Evolutionary conservation across 352 stramenopile species (phyloP).

Genomic region (Phytophthora megakarya): DNA sequence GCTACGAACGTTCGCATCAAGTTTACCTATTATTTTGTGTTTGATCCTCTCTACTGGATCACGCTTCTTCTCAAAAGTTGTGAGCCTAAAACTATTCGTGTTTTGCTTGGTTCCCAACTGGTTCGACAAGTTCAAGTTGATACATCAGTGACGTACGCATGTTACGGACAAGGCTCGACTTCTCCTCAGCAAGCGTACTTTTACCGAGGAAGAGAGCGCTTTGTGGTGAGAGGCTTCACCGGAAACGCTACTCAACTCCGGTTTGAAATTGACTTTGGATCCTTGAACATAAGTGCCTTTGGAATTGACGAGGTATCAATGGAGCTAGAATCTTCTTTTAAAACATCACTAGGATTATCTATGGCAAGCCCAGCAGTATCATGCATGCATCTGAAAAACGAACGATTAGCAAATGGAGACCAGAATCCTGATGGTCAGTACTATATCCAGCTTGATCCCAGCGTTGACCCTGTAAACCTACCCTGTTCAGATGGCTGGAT

Average conservation of each 20-base stretch:
- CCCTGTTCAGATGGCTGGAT: constrained; percentile 68
- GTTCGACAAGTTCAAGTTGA: constrained; percentile 49
- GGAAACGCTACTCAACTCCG: constrained; percentile 43
- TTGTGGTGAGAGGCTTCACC: constrained; percentile 49
- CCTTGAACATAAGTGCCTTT: constrained; percentile 47
- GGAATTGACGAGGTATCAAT: constrained; percentile 70
- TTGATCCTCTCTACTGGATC: constrained; percentile 41
- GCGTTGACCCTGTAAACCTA: constrained; percentile 29
- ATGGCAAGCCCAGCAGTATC: constrained; percentile 47
- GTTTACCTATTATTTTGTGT: constrained; percentile 74
- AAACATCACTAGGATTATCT: constrained; percentile 52
- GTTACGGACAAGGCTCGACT: constrained; percentile 36
- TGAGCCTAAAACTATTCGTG: constrained; percentile 47
- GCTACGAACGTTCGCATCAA: constrained; percentile 49
- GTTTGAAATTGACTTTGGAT: constrained; percentile 53
- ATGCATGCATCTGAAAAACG: constrained; percentile 55
- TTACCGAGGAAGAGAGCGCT: constrained; percentile 40
- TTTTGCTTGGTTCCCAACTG: constrained; percentile 51
- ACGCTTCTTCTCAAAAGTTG: constrained; percentile 36
- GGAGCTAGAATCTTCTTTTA: constrained; percentile 63
- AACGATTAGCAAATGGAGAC: constrained; percentile 40
- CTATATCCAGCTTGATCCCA: constrained; percentile 47
- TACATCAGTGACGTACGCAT: constrained; percentile 44
- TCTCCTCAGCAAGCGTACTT: constrained; percentile 34
- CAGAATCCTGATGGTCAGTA: constrained; percentile 62